Evolutionary conservation across 768 basidiomycete species (phyloP).

Genomic region (Panaeolus cyanescens): DNA sequence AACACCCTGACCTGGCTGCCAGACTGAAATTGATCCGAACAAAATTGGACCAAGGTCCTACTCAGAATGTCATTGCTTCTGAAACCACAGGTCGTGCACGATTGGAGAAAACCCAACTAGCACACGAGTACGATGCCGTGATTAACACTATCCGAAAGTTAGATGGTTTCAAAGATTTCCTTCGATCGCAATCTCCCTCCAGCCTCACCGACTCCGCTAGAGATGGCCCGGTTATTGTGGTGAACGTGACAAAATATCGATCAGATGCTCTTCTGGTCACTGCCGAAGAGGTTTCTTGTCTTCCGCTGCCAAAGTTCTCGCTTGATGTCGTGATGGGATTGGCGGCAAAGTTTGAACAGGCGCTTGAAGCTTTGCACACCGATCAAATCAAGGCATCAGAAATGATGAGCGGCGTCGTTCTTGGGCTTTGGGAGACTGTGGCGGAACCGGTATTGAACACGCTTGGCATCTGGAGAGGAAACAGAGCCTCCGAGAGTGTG

Average conservation of each 20-base stretch:
- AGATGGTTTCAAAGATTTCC: slow-evolving; percentile 15
- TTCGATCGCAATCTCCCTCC: slow-evolving; percentile 6
- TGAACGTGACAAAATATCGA: slow-evolving; percentile 13
- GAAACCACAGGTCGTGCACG: background rate
- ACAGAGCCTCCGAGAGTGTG: slow-evolving; percentile 13
- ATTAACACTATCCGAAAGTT: background rate
- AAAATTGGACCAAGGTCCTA: background rate
- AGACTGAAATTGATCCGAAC: background rate
- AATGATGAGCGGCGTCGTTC: slow-evolving; percentile 5
- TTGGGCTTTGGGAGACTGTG: slow-evolving; percentile 15
- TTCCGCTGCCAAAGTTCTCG: slow-evolving; percentile 8
- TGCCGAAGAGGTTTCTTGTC: background rate
- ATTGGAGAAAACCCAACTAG: background rate
- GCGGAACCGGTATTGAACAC: slow-evolving; percentile 17
- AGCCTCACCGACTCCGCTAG: slow-evolving; percentile 3
- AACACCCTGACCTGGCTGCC: background rate
- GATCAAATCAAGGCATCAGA: slow-evolving; percentile 3
- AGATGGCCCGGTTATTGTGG: slow-evolving; percentile 13
- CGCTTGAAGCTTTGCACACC: background rate
- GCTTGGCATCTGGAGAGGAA: slow-evolving; percentile 10
- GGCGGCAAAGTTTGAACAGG: background rate
- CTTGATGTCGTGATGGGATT: background rate
- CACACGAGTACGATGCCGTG: background rate
- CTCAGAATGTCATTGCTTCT: background rate
- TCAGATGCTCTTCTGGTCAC: slow-evolving; percentile 18